Conservation (phyloP, 768 basidiomycete species). For the Termitomyces bulborhizus region DNA sequence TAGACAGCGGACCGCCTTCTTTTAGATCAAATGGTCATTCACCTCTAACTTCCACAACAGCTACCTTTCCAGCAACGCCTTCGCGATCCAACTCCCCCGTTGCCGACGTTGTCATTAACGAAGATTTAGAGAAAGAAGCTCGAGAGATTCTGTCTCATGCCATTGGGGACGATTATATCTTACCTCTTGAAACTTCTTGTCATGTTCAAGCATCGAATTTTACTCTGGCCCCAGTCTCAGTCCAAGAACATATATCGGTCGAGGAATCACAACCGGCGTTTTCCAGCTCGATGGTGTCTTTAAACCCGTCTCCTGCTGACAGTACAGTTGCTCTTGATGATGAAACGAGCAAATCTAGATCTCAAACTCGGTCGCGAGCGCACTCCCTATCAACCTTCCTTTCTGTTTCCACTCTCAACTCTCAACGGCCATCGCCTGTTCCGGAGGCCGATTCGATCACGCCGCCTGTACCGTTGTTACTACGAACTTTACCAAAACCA, state of each 20-base stretch:
- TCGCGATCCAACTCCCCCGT: slow-evolving; percentile 21
- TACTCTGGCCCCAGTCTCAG: background rate
- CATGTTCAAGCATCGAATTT: background rate
- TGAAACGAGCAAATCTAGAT: background rate
- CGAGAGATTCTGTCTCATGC: slow-evolving; percentile 12
- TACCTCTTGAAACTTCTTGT: background rate
- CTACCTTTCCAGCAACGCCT: slow-evolving; percentile 15
- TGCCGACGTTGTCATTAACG: slow-evolving; percentile 13
- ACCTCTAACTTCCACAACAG: slow-evolving; percentile 11
- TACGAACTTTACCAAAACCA: slow-evolving; percentile 29
- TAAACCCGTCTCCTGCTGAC: slow-evolving; percentile 20
- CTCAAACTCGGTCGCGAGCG: slow-evolving; percentile 9
- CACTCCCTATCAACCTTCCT: slow-evolving; percentile 11
- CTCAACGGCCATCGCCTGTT: background rate
- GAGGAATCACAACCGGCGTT: slow-evolving; percentile 9
- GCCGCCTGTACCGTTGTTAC: slow-evolving; percentile 19
- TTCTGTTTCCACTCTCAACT: slow-evolving; percentile 3
- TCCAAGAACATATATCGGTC: background rate
- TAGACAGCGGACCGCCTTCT: slow-evolving; percentile 3
- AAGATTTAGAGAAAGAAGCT: slow-evolving; percentile 14
- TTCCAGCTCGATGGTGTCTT: slow-evolving; percentile 19
- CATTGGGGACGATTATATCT: slow-evolving; percentile 7
- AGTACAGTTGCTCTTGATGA: slow-evolving; percentile 1
- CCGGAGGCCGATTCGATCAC: background rate
- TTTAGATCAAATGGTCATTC: slow-evolving; percentile 6